These are phyloP conservation scores for Trichophyton simii DNA, from an alignment of 2,329 filamentous ascomycete genomes.

Conservation along the genomic window DNA sequence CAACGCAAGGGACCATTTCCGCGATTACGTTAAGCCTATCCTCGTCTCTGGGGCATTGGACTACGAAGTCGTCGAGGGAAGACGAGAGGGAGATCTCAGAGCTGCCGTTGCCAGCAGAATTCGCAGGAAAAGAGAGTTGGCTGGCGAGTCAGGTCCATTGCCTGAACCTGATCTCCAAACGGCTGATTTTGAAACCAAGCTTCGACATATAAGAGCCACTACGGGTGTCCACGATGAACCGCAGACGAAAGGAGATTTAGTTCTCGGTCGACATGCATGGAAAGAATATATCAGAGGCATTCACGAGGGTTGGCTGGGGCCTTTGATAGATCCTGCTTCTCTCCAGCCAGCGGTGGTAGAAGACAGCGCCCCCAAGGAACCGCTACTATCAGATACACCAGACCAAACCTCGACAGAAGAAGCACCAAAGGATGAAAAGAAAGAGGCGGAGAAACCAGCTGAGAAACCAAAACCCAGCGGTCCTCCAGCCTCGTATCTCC, in stretches of 20 bases:
- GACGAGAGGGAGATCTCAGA: conserved; percentile 83
- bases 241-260: conserved; percentile 68
- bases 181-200: conserved; percentile 45
- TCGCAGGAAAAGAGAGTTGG: conserved; percentile 50
- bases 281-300: conserved; percentile 91
- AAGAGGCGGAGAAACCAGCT: conserved; percentile 39
- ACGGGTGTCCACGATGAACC: conserved; percentile 59
- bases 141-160: conserved; percentile 41
- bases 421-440: conserved; percentile 29
- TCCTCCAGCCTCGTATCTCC: conserved; percentile 61
- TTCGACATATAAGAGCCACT: conserved; percentile 51
- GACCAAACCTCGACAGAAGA: conserved; percentile 6
- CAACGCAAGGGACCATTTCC: conserved; percentile 83
- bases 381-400: background rate
- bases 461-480: conserved; percentile 41
- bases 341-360: conserved; percentile 11
- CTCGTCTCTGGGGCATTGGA: conserved; percentile 81
- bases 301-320: conserved; percentile 93
- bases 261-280: conserved; percentile 87
- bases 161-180: conserved; percentile 21
- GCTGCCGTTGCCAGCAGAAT: conserved; percentile 79
- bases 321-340: conserved; percentile 44
- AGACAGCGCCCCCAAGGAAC: conserved; percentile 2
- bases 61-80: conserved; percentile 89
- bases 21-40: conserved; percentile 89